Percentiles rank a stretch among this genome's conserved stretches.
These are phyloP conservation scores for Boletus bicolor DNA, from an alignment of 768 basidiomycete species.

Conservation along the genomic window DNA sequence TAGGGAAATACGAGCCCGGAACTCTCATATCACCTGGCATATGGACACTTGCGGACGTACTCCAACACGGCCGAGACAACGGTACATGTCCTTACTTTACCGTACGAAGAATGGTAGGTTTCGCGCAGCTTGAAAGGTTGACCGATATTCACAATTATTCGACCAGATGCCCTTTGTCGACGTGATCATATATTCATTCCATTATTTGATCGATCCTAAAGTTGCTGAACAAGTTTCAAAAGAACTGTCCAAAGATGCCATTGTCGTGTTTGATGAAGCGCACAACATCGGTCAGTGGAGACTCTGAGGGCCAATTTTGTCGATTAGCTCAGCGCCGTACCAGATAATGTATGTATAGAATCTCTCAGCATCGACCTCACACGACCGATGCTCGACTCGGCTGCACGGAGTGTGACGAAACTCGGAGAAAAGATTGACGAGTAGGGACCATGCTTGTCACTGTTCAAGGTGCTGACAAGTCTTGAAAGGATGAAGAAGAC, in stretches of 20 bases:
- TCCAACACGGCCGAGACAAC: conserved; percentile 83
- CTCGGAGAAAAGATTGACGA: conserved; percentile 93
- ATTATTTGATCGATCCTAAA: conserved; percentile 97
- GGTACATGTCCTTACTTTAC: conserved; percentile 94
- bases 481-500: conserved; percentile 80
- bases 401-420: conserved; percentile 80
- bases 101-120: conserved; percentile 86
- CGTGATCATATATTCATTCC: conserved; percentile 98
- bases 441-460: conserved; percentile 42
- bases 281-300: conserved; percentile 86
- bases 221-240: conserved; percentile 99
- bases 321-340: conserved; percentile 1
- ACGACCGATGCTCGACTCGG: conserved; percentile 95
- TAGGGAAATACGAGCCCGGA: conserved; percentile 79
- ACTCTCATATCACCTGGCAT: conserved; percentile 81
- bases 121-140: neutral
- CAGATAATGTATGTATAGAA: conserved; percentile 98
- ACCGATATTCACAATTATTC: neutral
- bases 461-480: conserved; percentile 4
- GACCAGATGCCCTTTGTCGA: conserved; percentile 95
- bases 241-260: conserved; percentile 95
- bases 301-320: neutral
- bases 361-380: conserved; percentile 97
- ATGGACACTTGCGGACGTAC: conserved; percentile 91
- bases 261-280: conserved; percentile 98